These are phyloP conservation scores for Paecilomyces sp. DNA, from an alignment of 2,329 filamentous ascomycete species.

Conservation along the genomic window DNA sequence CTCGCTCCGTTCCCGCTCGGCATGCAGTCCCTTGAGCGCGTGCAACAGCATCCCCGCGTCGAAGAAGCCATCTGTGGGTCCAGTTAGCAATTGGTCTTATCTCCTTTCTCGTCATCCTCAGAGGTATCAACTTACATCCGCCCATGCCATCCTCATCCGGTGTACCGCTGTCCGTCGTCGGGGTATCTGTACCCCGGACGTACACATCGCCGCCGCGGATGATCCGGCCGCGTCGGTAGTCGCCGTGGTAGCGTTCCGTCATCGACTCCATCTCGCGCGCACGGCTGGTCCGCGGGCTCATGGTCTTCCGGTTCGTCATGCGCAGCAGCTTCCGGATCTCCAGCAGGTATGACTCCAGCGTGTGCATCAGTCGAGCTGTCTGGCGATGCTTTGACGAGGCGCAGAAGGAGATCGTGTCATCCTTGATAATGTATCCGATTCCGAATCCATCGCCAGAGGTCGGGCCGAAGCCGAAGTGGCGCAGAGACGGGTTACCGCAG, in stretches of 20 bases:
- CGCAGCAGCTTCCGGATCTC: slow-evolving; percentile 82
- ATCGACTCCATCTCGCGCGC: slow-evolving; percentile 54
- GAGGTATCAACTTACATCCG: slow-evolving; percentile 66
- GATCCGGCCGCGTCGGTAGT: slow-evolving; percentile 62
- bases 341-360: slow-evolving; percentile 80
- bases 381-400: slow-evolving; percentile 90
- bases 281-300: slow-evolving; percentile 47
- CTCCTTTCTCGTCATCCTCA: not conserved
- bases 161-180: slow-evolving; percentile 61
- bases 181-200: slow-evolving; percentile 48
- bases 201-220: slow-evolving; percentile 51
- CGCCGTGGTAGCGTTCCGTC: slow-evolving; percentile 32
- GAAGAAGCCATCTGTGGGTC: slow-evolving; percentile 78
- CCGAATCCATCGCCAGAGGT: slow-evolving; percentile 92
- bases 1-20: slow-evolving; percentile 28
- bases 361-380: slow-evolving; percentile 82
- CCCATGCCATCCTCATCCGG: slow-evolving; percentile 83
- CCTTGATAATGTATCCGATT: slow-evolving; percentile 98
- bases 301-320: slow-evolving; percentile 54
- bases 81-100: slow-evolving; percentile 6
- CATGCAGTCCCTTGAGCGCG: slow-evolving; percentile 61
- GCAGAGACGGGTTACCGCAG: slow-evolving; percentile 89
- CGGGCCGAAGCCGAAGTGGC: slow-evolving; percentile 94
- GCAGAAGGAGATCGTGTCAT: slow-evolving; percentile 82
- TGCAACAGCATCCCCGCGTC: slow-evolving; percentile 92